These are phyloP conservation scores for Penicillium sp. DNA, from an alignment of 2,329 filamentous ascomycete genomes.

Conservation along the genomic window DNA sequence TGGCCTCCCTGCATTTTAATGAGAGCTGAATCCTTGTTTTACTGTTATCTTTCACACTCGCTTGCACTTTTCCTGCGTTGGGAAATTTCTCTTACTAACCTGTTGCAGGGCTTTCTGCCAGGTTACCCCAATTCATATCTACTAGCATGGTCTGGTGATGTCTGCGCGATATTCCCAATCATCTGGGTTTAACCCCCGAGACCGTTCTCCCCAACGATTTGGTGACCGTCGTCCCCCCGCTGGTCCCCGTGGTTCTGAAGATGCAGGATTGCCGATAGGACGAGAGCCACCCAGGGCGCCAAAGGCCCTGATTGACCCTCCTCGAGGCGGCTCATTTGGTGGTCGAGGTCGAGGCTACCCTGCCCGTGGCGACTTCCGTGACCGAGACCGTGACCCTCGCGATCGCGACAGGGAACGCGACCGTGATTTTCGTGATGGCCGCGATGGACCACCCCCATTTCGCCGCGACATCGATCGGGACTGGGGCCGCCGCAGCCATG, in stretches of 20 bases:
- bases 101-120: conserved; percentile 27
- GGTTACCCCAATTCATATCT: conserved; percentile 23
- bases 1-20: conserved; percentile 10
- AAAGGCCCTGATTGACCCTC: conserved; percentile 74
- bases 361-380: conserved; percentile 40
- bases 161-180: conserved; percentile 67
- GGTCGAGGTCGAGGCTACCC: conserved; percentile 52
- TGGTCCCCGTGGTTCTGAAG: conserved; percentile 59
- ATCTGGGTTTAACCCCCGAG: conserved; percentile 67
- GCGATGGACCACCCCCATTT: conserved; percentile 45
- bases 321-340: conserved; percentile 56
- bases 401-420: conserved; percentile 51
- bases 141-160: conserved; percentile 50
- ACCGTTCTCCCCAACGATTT: conserved; percentile 74
- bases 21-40: conserved; percentile 45
- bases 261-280: conserved; percentile 60
- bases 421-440: conserved; percentile 45
- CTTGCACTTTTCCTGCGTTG: background rate
- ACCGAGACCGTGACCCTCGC: conserved; percentile 68
- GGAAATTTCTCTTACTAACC: conserved; percentile 49
- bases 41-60: background rate
- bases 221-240: conserved; percentile 69
- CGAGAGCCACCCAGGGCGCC: conserved; percentile 81
- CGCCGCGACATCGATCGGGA: conserved; percentile 51
- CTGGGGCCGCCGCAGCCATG: conserved; percentile 53